Percentiles rank a stretch among this genome's conserved stretches.
phyloP scores from a whole-genome alignment of 2,329 filamentous ascomycete genomes.

The Beauveria sp. region DNA sequence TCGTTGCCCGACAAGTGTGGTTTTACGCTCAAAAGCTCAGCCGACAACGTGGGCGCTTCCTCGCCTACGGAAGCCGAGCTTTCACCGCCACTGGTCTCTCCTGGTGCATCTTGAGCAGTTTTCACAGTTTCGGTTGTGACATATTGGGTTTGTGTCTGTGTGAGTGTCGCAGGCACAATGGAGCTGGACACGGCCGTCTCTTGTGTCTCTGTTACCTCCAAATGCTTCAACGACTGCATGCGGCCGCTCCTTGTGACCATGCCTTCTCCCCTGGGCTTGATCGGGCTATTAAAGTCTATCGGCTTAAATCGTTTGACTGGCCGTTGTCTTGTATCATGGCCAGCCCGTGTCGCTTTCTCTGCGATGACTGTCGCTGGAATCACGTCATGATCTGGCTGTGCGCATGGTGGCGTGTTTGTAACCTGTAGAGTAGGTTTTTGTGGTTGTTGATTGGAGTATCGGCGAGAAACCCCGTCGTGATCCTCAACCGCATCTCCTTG shows the following conservation, averaged over 20 bases:
- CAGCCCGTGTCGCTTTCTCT: background rate
- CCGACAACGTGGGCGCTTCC: background rate
- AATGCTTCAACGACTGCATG: conserved; percentile 19
- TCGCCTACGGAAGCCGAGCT: background rate
- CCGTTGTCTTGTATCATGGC: background rate
- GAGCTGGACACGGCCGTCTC: conserved; percentile 23
- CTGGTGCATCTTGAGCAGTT: background rate
- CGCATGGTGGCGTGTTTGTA: conserved; percentile 18
- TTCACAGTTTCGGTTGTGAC: background rate
- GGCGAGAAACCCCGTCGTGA: background rate
- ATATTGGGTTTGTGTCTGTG: conserved; percentile 16
- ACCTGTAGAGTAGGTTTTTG: background rate
- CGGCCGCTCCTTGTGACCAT: conserved; percentile 8
- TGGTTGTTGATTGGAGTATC: background rate
- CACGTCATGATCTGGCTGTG: conserved; percentile 15
- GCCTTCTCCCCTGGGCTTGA: background rate
- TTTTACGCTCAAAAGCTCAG: background rate
- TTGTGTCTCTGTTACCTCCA: conserved; percentile 19
- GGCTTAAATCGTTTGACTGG: conserved; percentile 18
- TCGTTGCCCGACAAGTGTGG: background rate
- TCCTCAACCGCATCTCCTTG: background rate
- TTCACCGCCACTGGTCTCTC: no score
- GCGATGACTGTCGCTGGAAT: conserved; percentile 13
- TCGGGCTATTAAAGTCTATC: conserved; percentile 18
- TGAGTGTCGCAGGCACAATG: conserved; percentile 20